Percentiles rank a stretch among this genome's conserved stretches.
These are phyloP conservation scores for Erigeron philadelphicus DNA, from an alignment of 140 eudicot species.

Conservation along the genomic window DNA sequence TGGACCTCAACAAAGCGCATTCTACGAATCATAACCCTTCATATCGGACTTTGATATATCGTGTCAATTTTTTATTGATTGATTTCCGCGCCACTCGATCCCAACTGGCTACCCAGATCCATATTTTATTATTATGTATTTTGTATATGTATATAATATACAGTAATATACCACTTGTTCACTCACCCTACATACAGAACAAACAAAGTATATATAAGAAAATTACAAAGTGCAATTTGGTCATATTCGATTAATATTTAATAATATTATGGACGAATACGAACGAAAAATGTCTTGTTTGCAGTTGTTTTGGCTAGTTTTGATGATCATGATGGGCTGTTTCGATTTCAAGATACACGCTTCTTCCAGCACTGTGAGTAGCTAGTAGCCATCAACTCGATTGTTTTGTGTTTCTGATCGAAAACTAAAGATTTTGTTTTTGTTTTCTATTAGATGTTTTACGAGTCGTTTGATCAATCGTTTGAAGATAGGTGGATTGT, in stretches of 20 bases:
- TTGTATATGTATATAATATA: not conserved
- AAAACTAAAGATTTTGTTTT: not conserved
- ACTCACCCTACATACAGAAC: not conserved
- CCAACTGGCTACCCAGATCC: conserved; percentile 25
- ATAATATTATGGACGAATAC: conserved; percentile 48
- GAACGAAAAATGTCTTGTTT: conserved; percentile 39
- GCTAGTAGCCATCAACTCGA: no score
- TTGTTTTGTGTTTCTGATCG: not conserved
- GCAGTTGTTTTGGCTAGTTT: conserved; percentile 35
- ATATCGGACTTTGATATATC: conserved; percentile 27
- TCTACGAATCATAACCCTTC: conserved; percentile 30
- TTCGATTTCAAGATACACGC: conserved; percentile 50
- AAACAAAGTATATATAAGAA: not conserved
- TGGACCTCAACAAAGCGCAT: conserved; percentile 15
- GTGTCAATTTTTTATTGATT: conserved; percentile 41
- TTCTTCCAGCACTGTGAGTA: conserved; percentile 33
- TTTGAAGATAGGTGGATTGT: conserved; percentile 75
- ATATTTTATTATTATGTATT: not conserved
- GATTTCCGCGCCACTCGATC: conserved; percentile 30
- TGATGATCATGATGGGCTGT: conserved; percentile 36
- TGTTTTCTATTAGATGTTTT: conserved; percentile 36
- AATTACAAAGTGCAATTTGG: not conserved
- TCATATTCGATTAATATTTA: no score
- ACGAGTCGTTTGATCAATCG: conserved; percentile 68
- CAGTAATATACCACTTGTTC: not conserved